A percentile compares a stretch with the other conserved stretches of the same genome.
Conservation (phyloP, 176 grass and related monocot species). For the Luzula sylvatica region DNA sequence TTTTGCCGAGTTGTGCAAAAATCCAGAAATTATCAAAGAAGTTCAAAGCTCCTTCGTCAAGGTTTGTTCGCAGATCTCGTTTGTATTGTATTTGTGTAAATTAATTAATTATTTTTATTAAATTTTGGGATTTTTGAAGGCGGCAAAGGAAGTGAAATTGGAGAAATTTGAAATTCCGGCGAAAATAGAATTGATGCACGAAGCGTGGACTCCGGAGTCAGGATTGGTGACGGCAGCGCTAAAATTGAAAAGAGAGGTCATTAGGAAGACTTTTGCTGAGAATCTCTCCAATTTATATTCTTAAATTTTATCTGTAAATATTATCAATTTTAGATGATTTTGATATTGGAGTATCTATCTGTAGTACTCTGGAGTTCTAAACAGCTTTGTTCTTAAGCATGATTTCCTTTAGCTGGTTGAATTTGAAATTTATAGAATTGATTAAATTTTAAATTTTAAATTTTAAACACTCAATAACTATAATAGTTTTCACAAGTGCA, state of each 20-base stretch:
- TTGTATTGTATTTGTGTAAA: not conserved
- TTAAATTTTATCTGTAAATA: too few species aligned
- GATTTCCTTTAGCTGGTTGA: too few species aligned
- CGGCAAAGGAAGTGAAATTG: constrained; percentile 49
- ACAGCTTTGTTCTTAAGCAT: too few species aligned
- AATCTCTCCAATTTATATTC: constrained; percentile 50
- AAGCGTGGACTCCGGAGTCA: constrained; percentile 80
- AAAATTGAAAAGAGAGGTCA: constrained; percentile 82
- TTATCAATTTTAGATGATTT: too few species aligned
- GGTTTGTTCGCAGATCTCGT: constrained; percentile 34
- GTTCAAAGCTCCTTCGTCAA: constrained; percentile 58
- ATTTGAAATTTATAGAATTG: too few species aligned
- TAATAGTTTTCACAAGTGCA: too few species aligned
- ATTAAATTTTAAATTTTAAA: too few species aligned
- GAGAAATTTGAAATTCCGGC: constrained; percentile 90
- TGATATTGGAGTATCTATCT: too few species aligned
- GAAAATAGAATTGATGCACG: constrained; percentile 59
- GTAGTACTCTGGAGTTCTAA: too few species aligned
- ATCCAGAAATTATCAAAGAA: constrained; percentile 65
- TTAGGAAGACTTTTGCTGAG: constrained; percentile 55
- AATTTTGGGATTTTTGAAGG: constrained; percentile 22
- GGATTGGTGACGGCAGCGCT: constrained; percentile 81
- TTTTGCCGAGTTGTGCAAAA: constrained; percentile 54
- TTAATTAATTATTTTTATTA: not conserved
- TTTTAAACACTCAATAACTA: too few species aligned